Evolutionary conservation across 1,284 basidiomycete species (phyloP).

Genomic region (Phellopilus nigrolimitatus): DNA sequence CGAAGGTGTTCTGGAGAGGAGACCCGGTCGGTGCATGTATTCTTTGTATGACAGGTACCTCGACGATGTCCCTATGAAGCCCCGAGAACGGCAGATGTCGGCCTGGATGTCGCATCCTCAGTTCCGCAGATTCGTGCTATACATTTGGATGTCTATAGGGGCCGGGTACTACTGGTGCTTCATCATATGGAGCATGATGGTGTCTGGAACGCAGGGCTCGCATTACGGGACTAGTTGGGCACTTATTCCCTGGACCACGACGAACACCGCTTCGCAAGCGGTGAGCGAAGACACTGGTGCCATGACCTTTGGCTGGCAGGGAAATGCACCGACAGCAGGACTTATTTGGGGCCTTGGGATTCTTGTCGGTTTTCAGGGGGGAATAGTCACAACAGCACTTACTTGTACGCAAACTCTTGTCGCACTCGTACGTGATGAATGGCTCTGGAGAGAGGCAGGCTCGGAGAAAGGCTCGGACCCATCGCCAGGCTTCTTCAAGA

Average conservation of each 20-base stretch:
- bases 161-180: conserved; percentile 17
- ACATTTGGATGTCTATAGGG: conserved; percentile 13
- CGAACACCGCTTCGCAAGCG: not conserved
- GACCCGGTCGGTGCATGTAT: conserved; percentile 17
- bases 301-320: conserved; percentile 14
- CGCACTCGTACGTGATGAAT: conserved; percentile 11
- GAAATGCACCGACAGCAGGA: conserved; percentile 9
- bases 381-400: conserved; percentile 15
- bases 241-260: not conserved
- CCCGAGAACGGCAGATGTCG: not conserved
- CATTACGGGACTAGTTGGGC: not conserved
- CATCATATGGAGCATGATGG: conserved; percentile 11
- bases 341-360: conserved; percentile 17
- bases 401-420: conserved; percentile 7
- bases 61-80: not conserved
- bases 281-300: conserved; percentile 1
- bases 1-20: not conserved
- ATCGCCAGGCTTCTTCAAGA: conserved; percentile 5
- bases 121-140: conserved; percentile 9
- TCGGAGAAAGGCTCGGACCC: conserved; percentile 13
- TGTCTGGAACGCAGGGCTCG: conserved; percentile 16
- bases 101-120: conserved; percentile 9
- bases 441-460: conserved; percentile 10
- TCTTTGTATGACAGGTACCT: conserved; percentile 1
- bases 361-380: conserved; percentile 17